phyloP scores from a whole-genome alignment of 768 basidiomycete species.

The Leccinum rimulosum region DNA sequence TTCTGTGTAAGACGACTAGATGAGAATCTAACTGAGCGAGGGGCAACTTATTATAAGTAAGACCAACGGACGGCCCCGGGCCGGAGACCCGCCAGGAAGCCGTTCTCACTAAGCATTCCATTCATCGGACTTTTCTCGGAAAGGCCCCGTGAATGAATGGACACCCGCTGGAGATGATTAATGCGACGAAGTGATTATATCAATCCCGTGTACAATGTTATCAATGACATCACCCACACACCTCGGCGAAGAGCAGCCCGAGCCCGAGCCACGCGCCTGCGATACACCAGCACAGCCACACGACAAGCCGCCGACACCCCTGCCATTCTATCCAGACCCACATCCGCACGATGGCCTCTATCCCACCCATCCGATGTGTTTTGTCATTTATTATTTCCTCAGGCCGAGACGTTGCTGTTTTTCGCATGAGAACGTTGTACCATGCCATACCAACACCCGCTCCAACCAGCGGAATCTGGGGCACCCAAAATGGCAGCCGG shows the following conservation, averaged over 20 bases:
- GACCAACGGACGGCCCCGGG: not conserved
- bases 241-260: not conserved
- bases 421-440: conserved; percentile 61
- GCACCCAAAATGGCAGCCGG: conserved; percentile 29
- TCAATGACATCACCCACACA: conserved; percentile 1
- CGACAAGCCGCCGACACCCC: conserved; percentile 1
- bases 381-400: not conserved
- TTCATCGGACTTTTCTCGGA: conserved; percentile 7
- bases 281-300: conserved; percentile 1
- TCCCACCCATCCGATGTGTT: conserved; percentile 26
- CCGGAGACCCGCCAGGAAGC: not conserved
- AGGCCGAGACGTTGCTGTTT: conserved; percentile 36
- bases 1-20: not conserved
- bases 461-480: conserved; percentile 59
- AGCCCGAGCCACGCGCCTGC: not conserved
- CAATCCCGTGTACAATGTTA: not conserved
- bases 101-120: not conserved
- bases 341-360: conserved; percentile 42
- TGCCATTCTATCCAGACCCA: conserved; percentile 42
- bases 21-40: not conserved
- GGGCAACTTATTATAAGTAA: not conserved
- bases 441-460: conserved; percentile 63
- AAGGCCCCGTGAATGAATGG: not conserved
- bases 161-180: not conserved
- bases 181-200: not conserved